Evolutionary conservation across 225 moss, liverwort and hornwort species (phyloP), one percentile per base, ranked within the genome.

Genomic region (Straminergon stramineum): DNA sequence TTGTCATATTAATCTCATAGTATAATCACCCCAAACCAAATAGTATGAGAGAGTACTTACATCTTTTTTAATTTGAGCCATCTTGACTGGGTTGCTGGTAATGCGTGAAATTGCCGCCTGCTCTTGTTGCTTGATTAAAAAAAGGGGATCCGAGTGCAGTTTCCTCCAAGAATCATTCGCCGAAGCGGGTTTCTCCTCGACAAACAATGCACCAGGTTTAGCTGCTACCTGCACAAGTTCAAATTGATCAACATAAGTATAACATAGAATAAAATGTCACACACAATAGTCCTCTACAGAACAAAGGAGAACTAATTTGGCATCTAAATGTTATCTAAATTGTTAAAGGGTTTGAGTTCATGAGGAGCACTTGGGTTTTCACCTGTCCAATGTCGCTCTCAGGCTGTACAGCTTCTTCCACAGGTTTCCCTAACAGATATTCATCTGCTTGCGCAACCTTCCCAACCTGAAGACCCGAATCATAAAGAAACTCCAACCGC

Each of bases 161-260:
- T 99, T 99, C 91, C 97, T 96, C 99, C 99, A 99, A 68, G 96
- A 93, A 88, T 99, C 99, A 79, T 97, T 99, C n/a, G 97, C 97
- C 34, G 99, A 99, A 22, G 88, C 91, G 26, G 94, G 92, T 74
- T 94, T 96, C 51, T 94, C 92, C 78, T 96, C 97, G 18, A 92
- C 93, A 91, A 99, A 99, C 43, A 99, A 94, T 32, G 99, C 96
- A 86, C 99, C 99, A 83, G 97, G 96, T 71, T 92, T 93, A 57
- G 90, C 93, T 68, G 96, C 94, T 82, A 94, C 94, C 88, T 95
- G 84, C 92, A 92, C 85, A 34, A 83, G 51, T 84, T 82, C 65
- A 62, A 73, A 73, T 66, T 79, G 31, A 26, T 71, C 89, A 89
- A 63, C 41, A 53, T 60, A 71, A 82, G 52, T 74, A 84, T 24